Evolutionary conservation across 192 early-diverging fungal genomes (phyloP).

Genomic region (Backusella tarrabulga): DNA sequence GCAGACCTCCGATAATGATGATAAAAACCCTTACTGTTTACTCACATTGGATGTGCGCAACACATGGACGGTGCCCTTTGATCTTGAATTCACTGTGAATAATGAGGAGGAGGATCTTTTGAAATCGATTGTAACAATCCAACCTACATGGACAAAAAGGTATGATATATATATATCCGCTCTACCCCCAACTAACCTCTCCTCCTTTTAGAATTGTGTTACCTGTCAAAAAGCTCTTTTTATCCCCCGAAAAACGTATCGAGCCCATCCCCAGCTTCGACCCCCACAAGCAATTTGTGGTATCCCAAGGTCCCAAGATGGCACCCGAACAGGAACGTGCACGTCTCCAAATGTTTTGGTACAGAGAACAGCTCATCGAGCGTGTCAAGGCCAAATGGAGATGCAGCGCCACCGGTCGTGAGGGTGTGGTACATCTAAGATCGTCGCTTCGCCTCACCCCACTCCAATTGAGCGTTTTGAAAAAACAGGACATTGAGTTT

Average conservation of each 20-base stretch:
- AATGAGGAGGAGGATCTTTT: not conserved
- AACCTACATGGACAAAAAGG: constrained; percentile 31
- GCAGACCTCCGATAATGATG: constrained; percentile 13
- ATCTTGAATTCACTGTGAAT: constrained; percentile 71
- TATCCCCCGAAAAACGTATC: constrained; percentile 44
- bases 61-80: constrained; percentile 69
- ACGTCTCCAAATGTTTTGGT: constrained; percentile 71
- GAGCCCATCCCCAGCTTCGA: constrained; percentile 63
- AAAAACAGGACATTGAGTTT: constrained; percentile 62
- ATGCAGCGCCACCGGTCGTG: constrained; percentile 42
- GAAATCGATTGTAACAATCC: constrained; percentile 24
- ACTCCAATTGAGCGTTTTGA: constrained; percentile 55
- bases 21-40: constrained; percentile 66
- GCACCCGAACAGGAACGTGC: constrained; percentile 44
- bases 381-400: constrained; percentile 48
- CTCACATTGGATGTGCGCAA: constrained; percentile 78
- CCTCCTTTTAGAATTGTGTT: constrained; percentile 25
- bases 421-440: constrained; percentile 53
- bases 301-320: constrained; percentile 50
- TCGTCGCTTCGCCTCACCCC: constrained; percentile 49
- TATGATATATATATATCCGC: not conserved
- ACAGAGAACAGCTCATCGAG: constrained; percentile 64
- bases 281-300: constrained; percentile 76
- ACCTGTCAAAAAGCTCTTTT: constrained; percentile 59
- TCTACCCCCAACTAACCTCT: too few relatives aligned